Base-by-base conservation (phyloP, 352 stramenopile genomes). In the Phytophthora cactorum region DNA sequence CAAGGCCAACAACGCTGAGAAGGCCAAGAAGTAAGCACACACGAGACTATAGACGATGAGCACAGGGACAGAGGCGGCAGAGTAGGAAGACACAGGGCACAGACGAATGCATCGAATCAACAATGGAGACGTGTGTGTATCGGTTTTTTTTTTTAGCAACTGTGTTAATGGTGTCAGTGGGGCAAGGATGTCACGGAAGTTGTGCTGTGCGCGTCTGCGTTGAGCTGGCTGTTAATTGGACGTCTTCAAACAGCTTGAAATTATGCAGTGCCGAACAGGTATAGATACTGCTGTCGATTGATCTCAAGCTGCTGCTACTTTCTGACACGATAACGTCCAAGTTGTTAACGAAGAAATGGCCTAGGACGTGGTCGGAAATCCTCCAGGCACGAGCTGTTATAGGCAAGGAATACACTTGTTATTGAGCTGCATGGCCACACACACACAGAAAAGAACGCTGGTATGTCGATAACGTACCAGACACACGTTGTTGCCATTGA, bases 401-500 rank as follows among this genome's bases (percentile, higher is more conserved):
- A 66, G 22, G 14, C 11, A 63, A n/a, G 51, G 14, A 38, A 47
- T 12, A 32, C n/a, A 29, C 52, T 43, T 9, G 59, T 76, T 66
- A 70, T 49, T 1, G 47, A 52, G 39, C 6, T 50, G 29, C 6
- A 62, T 17, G 25, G 31, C 25, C 11, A 52, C n/a, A 52, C 1
- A 52, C 1, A 29, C 14, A 56, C 27, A 52, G 9, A 51, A 51
- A 47, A 47, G 15, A 22, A 27, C 14, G 17, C 41, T 28, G 17
- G 43, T 29, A 11, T 5, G 22, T 2, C 11, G 32, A 34, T 9
- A 45, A 49, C 45, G 11, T 63, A 97, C 88, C 75, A 99, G 79
- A 43, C 93, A 97, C 54, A 99, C 93, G 76, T 99, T 98, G 86
- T 98, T 98, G 52, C 98, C 98, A 78, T 99, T 99, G 61, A 99